Base-by-base conservation (phyloP, 495 filamentous ascomycete genomes). In the Aspergillus diversus region DNA sequence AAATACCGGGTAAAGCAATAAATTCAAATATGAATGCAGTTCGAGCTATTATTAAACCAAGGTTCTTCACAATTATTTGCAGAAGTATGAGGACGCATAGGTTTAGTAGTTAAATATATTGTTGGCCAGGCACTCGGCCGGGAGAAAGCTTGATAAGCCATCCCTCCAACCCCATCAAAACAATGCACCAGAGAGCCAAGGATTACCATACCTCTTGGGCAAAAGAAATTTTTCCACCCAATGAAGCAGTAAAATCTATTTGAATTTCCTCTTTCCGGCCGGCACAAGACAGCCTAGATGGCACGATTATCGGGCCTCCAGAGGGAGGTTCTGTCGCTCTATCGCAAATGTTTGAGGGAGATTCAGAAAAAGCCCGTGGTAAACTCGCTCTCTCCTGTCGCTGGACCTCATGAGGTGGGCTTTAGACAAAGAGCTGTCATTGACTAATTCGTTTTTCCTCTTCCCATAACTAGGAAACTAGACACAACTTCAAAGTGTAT, bases 241-340 rank as follows among this genome's bases (percentile, higher is more conserved):
- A 61, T 61, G 59, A 46, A 27, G 37, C 21, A 39, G 34, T 57
- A 63, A 53, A n/a, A 33, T 43, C 47, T 9, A 31, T 15, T 13
- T 47, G 1, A 27, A 27, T 27, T 27, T 2, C 21, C 21, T 27
- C 21, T 27, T 27, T 27, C 21, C 21, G 21, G 21, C 21, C 21
- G 21, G 21, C 21, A 27, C 21, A 27, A 27, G 59, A 66, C 39
- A 52, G 51, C 84, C 84, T 80, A 84, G 48, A 69, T 80, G 77
- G 75, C 76, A 21, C 72, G 87, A 69, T 82, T 91, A 17, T 96
- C 94, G 8, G 96, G 96, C 39, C 81, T 98, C n/a, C 96, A 99
- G 69, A 88, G 86, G 71, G 90, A 96, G 59, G 93, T 99, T 7
- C 74, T 98, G 46, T 81, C 86, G 39, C 86, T 99, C 9, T 99